Conservation (phyloP, 2,329 filamentous ascomycete species). For the Huntiella bhutanensis region DNA sequence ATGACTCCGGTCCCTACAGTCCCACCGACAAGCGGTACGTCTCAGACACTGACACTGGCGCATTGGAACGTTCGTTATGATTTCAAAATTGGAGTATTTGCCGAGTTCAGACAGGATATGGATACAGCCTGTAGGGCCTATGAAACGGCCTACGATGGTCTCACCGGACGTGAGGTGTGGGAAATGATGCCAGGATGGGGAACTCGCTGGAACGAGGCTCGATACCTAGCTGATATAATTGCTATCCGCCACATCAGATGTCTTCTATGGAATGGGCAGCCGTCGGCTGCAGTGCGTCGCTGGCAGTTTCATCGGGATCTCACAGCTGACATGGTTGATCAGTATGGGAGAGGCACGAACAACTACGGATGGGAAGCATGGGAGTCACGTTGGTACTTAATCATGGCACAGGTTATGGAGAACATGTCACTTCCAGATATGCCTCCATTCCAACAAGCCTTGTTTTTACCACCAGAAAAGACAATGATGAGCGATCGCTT, state of each 20-base stretch:
- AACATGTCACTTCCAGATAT: slow-evolving; percentile 33
- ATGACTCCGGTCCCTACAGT: slow-evolving; percentile 62
- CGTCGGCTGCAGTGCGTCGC: slow-evolving; percentile 58
- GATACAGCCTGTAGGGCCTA: slow-evolving; percentile 73
- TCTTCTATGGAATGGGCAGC: slow-evolving; percentile 59
- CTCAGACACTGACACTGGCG: slow-evolving; percentile 63
- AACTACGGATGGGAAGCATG: slow-evolving; percentile 92
- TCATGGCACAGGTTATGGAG: slow-evolving; percentile 43
- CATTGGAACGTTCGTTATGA: slow-evolving; percentile 93
- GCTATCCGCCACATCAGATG: slow-evolving; percentile 68
- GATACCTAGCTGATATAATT: slow-evolving; percentile 65
- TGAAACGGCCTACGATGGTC: slow-evolving; percentile 65
- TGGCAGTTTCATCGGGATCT: slow-evolving; percentile 64
- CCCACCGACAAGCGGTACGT: slow-evolving; percentile 66
- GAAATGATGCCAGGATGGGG: slow-evolving; percentile 83
- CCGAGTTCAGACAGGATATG: slow-evolving; percentile 85
- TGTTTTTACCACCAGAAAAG: slow-evolving; percentile 41
- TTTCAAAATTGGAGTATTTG: slow-evolving; percentile 77
- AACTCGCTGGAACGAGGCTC: slow-evolving; percentile 78
- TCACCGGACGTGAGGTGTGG: slow-evolving; percentile 68
- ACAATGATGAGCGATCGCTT: slow-evolving; percentile 35
- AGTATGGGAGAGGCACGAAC: slow-evolving; percentile 63
- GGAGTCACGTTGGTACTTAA: slow-evolving; percentile 54
- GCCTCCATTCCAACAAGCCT: slow-evolving; percentile 21
- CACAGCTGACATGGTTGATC: slow-evolving; percentile 59